Conservation (phyloP, 495 filamentous ascomycete genomes). For the Penicillium longicatenatum region DNA sequence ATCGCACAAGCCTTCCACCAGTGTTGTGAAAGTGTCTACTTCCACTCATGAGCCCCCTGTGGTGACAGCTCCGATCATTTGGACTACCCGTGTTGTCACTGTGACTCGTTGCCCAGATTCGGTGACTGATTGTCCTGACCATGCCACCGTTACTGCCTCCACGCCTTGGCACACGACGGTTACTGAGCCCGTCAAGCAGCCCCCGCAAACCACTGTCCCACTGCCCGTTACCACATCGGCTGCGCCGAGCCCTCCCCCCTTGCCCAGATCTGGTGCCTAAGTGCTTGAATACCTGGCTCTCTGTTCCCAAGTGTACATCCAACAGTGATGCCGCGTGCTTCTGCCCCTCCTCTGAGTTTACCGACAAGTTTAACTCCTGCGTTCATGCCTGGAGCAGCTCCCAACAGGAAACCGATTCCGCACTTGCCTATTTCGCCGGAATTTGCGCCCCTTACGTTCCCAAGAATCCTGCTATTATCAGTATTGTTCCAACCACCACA, state of each 20-base stretch:
- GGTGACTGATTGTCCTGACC: conserved; percentile 59
- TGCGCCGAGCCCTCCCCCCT: conserved; percentile 4
- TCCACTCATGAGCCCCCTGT: not conserved
- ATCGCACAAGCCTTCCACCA: not conserved
- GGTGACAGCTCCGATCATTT: conserved; percentile 42
- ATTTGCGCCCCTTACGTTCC: conserved; percentile 78
- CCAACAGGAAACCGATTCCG: conserved; percentile 61
- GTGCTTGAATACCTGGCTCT: conserved; percentile 92
- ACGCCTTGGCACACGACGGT: too few species aligned
- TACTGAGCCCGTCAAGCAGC: conserved; percentile 21
- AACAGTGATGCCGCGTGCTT: conserved; percentile 86
- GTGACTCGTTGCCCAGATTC: conserved; percentile 56
- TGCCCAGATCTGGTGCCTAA: conserved; percentile 79
- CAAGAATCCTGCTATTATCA: conserved; percentile 80
- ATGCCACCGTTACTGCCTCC: conserved; percentile 48
- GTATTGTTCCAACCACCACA: conserved; percentile 60
- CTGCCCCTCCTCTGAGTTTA: conserved; percentile 77
- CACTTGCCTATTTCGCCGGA: conserved; percentile 82
- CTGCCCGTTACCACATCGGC: conserved; percentile 29
- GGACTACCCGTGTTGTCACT: conserved; percentile 55
- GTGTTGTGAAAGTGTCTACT: not conserved
- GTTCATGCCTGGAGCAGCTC: conserved; percentile 73
- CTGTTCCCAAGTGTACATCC: conserved; percentile 71
- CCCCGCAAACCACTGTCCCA: not conserved
- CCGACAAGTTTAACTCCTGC: conserved; percentile 77